Evolutionary conservation across 2,329 filamentous ascomycete species (phyloP), one percentile per base, ranked within the genome.

Genomic region (Colletotrichum sp.): DNA sequence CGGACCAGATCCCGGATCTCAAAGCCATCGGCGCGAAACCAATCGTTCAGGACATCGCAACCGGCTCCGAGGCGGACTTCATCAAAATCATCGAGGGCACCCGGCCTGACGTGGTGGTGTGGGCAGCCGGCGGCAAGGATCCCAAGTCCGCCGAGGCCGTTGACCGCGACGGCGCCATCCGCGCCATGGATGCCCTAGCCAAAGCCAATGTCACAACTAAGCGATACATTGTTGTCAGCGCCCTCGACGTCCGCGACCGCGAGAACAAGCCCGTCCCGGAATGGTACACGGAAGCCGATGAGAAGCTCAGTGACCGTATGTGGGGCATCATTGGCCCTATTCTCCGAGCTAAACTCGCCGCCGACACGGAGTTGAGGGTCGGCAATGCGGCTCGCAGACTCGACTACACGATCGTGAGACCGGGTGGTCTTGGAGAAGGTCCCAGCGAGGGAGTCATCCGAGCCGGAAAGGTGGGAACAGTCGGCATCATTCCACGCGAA

Each of bases 331-430:
- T 88, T 60, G 84, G 82, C 10, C 71, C 79, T 8, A 87, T 87
- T 75, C 83, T 86, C 82, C 72, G 81, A 39, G 87, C 87, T 4
- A 88, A 89, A 77, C 81, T 86, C 26, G 84, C 81, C 10, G 87
- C 86, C 2, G 87, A 88, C 78, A 81, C 80, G 67, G 81, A 82
- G 71, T 78, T 88, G 28, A 83, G 85, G 59, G 83, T 80, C 12
- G 81, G 83, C 12, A 88, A 88, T 75, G 80, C 73, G 62, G 78
- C 80, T 34, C 76, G 86, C 13, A 82, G 81, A 7, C 78, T 89
- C 68, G 83, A 86, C 30, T 89, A 87, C 80, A 89, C 87, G 10
- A 88, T 88, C 72, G 82, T 88, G 66, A 78, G 87, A 39, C 86
- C 87, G 0, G 86, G 86, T 4, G 81, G 82, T 8, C 79, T 89